Evolutionary conservation across 108 stramenopile species (phyloP).

Genomic region (Fistulifera pelliculosa): DNA sequence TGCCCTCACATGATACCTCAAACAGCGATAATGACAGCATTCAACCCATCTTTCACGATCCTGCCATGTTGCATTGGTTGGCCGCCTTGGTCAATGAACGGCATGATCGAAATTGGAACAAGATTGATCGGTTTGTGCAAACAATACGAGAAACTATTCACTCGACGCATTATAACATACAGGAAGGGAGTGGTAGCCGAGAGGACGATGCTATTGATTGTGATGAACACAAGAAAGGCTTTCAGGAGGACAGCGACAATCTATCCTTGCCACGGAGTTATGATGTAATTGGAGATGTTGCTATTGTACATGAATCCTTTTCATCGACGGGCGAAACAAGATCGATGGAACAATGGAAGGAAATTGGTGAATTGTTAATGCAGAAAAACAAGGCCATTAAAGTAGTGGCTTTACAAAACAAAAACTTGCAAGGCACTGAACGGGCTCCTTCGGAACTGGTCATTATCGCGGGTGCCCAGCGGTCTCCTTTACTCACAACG

Average conservation of each 20-base stretch:
- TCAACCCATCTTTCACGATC: slow-evolving; percentile 4
- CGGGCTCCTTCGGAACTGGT: slow-evolving; percentile 57
- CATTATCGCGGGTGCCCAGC: slow-evolving; percentile 49
- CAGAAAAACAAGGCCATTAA: slow-evolving; percentile 69
- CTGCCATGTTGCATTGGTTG: slow-evolving; percentile 42
- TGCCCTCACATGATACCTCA: slow-evolving; percentile 6
- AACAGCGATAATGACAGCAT: background rate
- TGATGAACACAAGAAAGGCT: slow-evolving; percentile 2
- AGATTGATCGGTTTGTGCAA: slow-evolving; percentile 72
- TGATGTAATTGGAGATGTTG: slow-evolving; percentile 81
- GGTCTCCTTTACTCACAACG: slow-evolving; percentile 62
- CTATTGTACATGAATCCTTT: slow-evolving; percentile 39
- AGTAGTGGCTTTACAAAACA: slow-evolving; percentile 38
- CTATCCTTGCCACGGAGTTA: slow-evolving; percentile 30
- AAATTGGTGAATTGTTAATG: slow-evolving; percentile 61
- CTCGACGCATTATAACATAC: too few species aligned
- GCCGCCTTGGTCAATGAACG: slow-evolving; percentile 70
- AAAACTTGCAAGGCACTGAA: slow-evolving; percentile 40
- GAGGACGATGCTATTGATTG: slow-evolving; percentile 8
- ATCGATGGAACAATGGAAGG: slow-evolving; percentile 18
- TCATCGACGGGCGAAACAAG: too few species aligned
- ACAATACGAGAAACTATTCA: slow-evolving; percentile 28
- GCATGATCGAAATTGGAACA: slow-evolving; percentile 77
- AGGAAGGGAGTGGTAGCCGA: too few species aligned
- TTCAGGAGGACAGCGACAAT: background rate